phyloP scores from a whole-genome alignment of 345 rosid genomes.

The Gossypium rotundifolium region DNA sequence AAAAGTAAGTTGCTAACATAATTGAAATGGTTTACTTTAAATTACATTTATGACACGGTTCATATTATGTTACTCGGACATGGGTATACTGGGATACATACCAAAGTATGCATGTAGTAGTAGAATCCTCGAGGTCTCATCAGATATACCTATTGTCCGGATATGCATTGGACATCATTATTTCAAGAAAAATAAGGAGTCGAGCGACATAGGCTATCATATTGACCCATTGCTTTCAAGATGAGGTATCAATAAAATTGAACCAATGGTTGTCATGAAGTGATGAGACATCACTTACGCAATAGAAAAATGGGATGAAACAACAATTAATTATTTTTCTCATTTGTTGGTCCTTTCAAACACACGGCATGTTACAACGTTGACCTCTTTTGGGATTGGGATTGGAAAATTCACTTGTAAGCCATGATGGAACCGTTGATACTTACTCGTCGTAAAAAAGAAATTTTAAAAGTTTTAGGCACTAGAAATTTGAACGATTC shows the following conservation, averaged over 20 bases:
- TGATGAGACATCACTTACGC: background rate
- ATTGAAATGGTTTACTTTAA: background rate
- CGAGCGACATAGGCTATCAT: no score
- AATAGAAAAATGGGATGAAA: background rate
- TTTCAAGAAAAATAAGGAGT: no score
- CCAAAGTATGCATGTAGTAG: no score
- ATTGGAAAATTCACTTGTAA: background rate
- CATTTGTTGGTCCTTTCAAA: background rate
- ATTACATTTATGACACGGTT: no score
- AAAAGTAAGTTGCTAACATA: slow-evolving; percentile 33
- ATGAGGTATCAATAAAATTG: no score
- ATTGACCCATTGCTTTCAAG: background rate
- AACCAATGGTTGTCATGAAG: no score
- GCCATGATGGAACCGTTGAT: background rate
- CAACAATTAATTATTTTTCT: no score
- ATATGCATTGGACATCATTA: no score
- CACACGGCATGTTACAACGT: background rate
- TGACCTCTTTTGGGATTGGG: background rate
- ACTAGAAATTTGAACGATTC: background rate
- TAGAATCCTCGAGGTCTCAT: no score
- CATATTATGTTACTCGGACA: no score
- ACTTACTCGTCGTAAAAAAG: background rate
- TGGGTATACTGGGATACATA: no score
- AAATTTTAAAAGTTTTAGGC: background rate
- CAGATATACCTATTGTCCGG: no score